Evolutionary conservation across 2,329 filamentous ascomycete genomes (phyloP), one percentile per base, ranked within the genome.

Genomic region (Neonectria sp.): DNA sequence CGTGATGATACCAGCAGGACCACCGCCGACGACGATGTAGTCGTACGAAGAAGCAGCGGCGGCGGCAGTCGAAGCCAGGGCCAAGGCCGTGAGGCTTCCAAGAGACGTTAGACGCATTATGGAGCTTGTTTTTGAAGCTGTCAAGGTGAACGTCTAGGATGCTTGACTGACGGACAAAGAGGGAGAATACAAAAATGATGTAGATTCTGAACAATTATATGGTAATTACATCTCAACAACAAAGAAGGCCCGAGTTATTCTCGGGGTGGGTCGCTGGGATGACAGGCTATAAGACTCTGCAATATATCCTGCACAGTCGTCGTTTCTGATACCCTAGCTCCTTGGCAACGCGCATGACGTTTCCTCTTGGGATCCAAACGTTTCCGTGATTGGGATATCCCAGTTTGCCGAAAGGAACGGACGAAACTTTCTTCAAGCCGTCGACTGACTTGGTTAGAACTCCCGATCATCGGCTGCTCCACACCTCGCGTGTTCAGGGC

Each of bases 11-110:
- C 74, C 74, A 2, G 74, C 67, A 8, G 72, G 67, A 9, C 74
- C 74, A 8, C 68, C 73, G 3, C 74, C 74, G 3, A 73, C 74
- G 2, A 76, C 73, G 6, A 76, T 76, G 25, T 76, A 76, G 49
- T 76, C 73, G 62, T 76, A 76, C 1, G 59, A 40, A 1, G 51
- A 58, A 9, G 65, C 55, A 3, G 60, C 29, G 27, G 65, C 55
- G 2, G 60, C 29, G 27, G 56, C 45, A 29, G 33, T 35, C 0
- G 17, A 12, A 24, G 60, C 49, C 24, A 65, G 25, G 21, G 45
- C 24, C 53, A 67, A 46, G 48, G 59, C 64, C 49, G 64, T 43
- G n/a, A 67, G 43, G 55, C 46, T 55, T 24, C 31, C 25, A n/a
- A 63, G 52, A 27, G 60, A 48, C 15, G 35, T 21, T 9, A 63